A percentile compares a stretch with the other conserved stretches of the same genome.
Conservation (phyloP, 805 yeast species). For the Kazachstania bromeliacearum region DNA sequence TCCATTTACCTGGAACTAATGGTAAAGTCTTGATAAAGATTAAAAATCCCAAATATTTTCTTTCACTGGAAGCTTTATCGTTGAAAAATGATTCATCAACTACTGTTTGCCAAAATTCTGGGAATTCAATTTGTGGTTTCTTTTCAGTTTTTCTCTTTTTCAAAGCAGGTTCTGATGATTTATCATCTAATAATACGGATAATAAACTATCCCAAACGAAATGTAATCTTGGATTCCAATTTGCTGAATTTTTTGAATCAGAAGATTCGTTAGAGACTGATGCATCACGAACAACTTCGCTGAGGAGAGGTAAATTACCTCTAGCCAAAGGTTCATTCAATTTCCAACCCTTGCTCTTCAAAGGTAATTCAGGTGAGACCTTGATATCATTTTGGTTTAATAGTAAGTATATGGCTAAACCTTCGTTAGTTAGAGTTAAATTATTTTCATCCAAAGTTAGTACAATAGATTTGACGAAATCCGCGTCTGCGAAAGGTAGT, state of each 20-base stretch:
- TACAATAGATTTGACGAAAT: slow-evolving; percentile 29
- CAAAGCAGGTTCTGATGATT: slow-evolving; percentile 10
- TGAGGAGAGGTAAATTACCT: slow-evolving; percentile 52
- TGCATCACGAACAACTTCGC: slow-evolving; percentile 55
- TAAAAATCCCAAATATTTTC: slow-evolving; percentile 81
- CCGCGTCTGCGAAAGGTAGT: slow-evolving; percentile 14
- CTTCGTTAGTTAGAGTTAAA: slow-evolving; percentile 65
- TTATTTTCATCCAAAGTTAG: slow-evolving; percentile 40
- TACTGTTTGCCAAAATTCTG: slow-evolving; percentile 70
- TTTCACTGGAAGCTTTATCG: slow-evolving; percentile 68
- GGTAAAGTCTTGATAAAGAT: slow-evolving; percentile 46
- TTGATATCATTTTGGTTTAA: slow-evolving; percentile 7
- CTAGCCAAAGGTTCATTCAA: slow-evolving; percentile 62
- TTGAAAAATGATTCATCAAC: slow-evolving; percentile 77
- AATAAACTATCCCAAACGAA: slow-evolving; percentile 64
- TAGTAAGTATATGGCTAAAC: slow-evolving; percentile 56
- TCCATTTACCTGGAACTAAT: slow-evolving; percentile 14
- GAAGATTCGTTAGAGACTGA: slow-evolving; percentile 28
- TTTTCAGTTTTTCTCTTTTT: slow-evolving; percentile 36
- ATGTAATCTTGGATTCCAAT: slow-evolving; percentile 69
- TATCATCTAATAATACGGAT: slow-evolving; percentile 31
- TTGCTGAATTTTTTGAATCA: slow-evolving; percentile 42
- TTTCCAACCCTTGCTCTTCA: slow-evolving; percentile 44
- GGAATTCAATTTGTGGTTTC: slow-evolving; percentile 30
- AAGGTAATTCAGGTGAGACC: slow-evolving; percentile 5